Evolutionary conservation across 2,329 filamentous ascomycete genomes (phyloP).

Genomic region (Onygenales sp.): DNA sequence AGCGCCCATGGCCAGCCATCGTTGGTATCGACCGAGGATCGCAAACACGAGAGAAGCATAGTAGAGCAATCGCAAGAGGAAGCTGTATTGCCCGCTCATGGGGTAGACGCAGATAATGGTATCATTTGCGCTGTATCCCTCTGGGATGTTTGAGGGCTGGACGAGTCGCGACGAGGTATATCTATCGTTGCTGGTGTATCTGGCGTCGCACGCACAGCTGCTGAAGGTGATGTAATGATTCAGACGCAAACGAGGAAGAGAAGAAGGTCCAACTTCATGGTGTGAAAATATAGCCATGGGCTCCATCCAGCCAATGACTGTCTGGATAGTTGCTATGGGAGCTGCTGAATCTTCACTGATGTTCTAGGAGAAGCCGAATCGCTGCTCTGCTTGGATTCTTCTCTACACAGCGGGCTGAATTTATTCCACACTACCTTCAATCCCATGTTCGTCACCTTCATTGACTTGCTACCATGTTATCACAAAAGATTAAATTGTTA

Average conservation of each 20-base stretch:
- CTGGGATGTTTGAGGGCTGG: constrained; percentile 6
- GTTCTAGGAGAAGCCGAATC: no score
- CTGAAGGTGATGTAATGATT: not conserved
- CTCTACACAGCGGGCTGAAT: no score
- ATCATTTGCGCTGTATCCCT: constrained; percentile 2
- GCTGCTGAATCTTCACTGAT: no score
- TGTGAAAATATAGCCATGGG: no score
- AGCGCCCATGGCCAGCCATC: constrained; percentile 21
- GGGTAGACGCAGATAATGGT: constrained; percentile 13
- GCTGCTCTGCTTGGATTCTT: no score
- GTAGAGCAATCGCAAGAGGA: constrained; percentile 19
- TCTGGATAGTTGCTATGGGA: no score
- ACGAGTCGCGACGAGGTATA: constrained; percentile 3
- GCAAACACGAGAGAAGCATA: constrained; percentile 19
- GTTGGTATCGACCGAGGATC: constrained; percentile 17
- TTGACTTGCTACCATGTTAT: no score
- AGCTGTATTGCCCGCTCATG: constrained; percentile 19
- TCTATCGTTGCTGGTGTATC: not conserved
- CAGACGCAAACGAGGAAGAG: not conserved
- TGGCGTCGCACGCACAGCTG: not conserved
- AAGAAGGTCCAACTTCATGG: no score
- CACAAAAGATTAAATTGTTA: no score
- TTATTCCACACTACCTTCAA: no score
- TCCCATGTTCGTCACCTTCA: no score
- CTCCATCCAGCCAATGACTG: no score